Percentiles rank a stretch among this genome's conserved stretches.
Conservation (phyloP, 345 rosid species). For the Raphanus sativus region DNA sequence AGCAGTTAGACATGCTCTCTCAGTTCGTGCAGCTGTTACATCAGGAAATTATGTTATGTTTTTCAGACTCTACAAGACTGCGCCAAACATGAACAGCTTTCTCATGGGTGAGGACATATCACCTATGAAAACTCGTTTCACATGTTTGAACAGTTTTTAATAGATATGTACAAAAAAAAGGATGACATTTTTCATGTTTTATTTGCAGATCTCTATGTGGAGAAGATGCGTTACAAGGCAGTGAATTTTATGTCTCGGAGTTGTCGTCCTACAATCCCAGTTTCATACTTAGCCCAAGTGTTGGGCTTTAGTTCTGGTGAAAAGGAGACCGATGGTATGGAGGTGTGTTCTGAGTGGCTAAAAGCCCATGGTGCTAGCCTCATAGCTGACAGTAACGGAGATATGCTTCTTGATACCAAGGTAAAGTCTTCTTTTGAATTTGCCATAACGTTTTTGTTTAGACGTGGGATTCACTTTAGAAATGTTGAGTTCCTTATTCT, state of each 20-base stretch:
- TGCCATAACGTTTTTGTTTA: not conserved
- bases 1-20: conserved; percentile 94
- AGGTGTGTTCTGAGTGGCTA: conserved; percentile 86
- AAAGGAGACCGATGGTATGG: conserved; percentile 54
- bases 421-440: conserved; percentile 39
- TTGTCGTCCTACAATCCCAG: conserved; percentile 87
- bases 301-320: conserved; percentile 68
- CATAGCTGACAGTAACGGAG: conserved; percentile 58
- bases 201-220: conserved; percentile 79
- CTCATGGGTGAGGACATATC: conserved; percentile 73
- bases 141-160: not conserved
- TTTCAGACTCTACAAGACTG: conserved; percentile 79
- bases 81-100: conserved; percentile 84
- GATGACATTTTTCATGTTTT: conserved; percentile 6
- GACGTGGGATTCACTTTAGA: not conserved
- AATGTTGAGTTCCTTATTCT: not conserved
- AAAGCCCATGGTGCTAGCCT: conserved; percentile 86
- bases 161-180: not conserved
- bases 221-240: conserved; percentile 94
- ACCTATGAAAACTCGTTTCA: conserved; percentile 13
- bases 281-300: conserved; percentile 70
- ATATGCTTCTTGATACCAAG: conserved; percentile 81
- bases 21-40: conserved; percentile 90
- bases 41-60: conserved; percentile 87
- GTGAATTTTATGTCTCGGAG: conserved; percentile 81